Conservation (phyloP, 2,329 filamentous ascomycete genomes). For the Hyphodiscus sp. region DNA sequence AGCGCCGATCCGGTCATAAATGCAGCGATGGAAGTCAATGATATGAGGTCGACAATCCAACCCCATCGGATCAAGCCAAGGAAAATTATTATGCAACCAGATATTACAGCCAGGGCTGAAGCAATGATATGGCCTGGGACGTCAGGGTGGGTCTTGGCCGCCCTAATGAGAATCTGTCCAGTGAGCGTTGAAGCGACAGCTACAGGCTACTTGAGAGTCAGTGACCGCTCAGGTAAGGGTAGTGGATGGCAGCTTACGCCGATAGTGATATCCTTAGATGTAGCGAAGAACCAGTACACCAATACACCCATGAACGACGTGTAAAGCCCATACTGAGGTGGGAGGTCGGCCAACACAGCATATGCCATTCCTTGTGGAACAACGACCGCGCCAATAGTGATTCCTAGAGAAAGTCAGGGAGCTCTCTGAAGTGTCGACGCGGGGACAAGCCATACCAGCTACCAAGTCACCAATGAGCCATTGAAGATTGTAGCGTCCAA, state of each 20-base stretch:
- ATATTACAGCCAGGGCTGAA: constrained; percentile 69
- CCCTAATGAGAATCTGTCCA: constrained; percentile 69
- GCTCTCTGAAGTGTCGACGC: neutral
- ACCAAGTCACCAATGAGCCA: constrained; percentile 88
- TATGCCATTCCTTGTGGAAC: constrained; percentile 98
- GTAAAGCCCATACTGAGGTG: constrained; percentile 79
- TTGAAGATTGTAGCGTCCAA: constrained; percentile 76
- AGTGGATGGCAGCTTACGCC: constrained; percentile 52
- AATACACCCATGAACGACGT: constrained; percentile 95
- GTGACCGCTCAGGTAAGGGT: constrained; percentile 2
- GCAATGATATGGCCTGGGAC: constrained; percentile 63
- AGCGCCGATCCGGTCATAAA: constrained; percentile 97
- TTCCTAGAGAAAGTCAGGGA: constrained; percentile 37
- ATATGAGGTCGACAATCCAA: constrained; percentile 90
- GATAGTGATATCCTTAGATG: constrained; percentile 97
- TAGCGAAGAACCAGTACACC: constrained; percentile 96
- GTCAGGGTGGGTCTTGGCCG: constrained; percentile 49
- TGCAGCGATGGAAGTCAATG: constrained; percentile 80
- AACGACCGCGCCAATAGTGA: constrained; percentile 69
- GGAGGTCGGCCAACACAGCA: constrained; percentile 73
- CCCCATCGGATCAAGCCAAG: constrained; percentile 76
- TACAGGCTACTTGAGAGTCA: constrained; percentile 56
- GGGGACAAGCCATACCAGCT: constrained; percentile 53
- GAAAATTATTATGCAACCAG: constrained; percentile 68
- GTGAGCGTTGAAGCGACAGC: constrained; percentile 91